A percentile compares a stretch with the other conserved stretches of the same genome.
Conservation (phyloP, 345 rosid genomes). For the Arabis hirsuta region DNA sequence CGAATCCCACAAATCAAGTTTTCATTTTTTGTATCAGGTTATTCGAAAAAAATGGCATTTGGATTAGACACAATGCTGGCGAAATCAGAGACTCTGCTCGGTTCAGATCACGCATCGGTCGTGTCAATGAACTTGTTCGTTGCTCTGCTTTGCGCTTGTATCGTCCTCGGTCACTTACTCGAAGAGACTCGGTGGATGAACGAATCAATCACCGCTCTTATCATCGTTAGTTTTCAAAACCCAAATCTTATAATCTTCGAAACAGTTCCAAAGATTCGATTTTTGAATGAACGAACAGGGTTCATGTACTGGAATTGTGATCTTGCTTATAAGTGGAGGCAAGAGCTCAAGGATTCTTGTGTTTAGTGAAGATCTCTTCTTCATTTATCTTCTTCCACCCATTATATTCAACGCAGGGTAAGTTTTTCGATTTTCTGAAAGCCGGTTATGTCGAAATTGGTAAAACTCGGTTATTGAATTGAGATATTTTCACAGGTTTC, state of each 20-base stretch:
- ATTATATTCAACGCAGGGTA: slow-evolving; percentile 98
- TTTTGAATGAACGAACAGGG: slow-evolving; percentile 58
- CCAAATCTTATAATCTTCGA: not conserved
- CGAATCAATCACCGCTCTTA: slow-evolving; percentile 93
- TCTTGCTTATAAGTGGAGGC: slow-evolving; percentile 77
- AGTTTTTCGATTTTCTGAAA: slow-evolving; percentile 20
- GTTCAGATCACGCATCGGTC: slow-evolving; percentile 76
- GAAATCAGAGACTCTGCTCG: slow-evolving; percentile 38
- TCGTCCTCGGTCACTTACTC: slow-evolving; percentile 83
- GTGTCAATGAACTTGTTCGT: slow-evolving; percentile 91
- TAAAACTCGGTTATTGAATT: not conserved
- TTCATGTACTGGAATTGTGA: slow-evolving; percentile 80
- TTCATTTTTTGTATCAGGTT: not conserved
- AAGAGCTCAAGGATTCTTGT: slow-evolving; percentile 82
- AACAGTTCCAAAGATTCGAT: not conserved
- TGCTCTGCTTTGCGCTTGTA: slow-evolving; percentile 82
- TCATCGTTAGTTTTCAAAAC: slow-evolving; percentile 57
- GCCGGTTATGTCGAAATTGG: not conserved
- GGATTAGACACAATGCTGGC: slow-evolving; percentile 45
- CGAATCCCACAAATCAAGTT: slow-evolving; percentile 22
- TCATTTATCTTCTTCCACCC: slow-evolving; percentile 97
- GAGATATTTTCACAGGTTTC: slow-evolving; percentile 60
- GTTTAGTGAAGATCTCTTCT: slow-evolving; percentile 96
- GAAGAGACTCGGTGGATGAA: slow-evolving; percentile 90
- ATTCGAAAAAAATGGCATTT: slow-evolving; percentile 51